Evolutionary conservation across 441 rosid genomes (phyloP).

Genomic region (Brassica hybrid): DNA sequence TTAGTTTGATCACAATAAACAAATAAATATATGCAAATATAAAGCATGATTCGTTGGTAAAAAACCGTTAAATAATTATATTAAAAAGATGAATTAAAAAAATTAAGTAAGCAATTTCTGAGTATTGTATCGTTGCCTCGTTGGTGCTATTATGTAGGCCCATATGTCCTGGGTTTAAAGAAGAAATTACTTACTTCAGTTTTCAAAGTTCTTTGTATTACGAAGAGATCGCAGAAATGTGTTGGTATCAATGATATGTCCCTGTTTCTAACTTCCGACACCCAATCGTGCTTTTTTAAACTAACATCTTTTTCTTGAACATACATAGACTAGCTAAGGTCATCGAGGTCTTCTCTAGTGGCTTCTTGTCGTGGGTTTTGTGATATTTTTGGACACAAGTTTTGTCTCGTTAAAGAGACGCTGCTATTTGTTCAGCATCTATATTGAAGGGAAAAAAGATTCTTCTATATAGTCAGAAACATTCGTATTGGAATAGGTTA

Average conservation of each 20-base stretch:
- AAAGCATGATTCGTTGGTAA: neutral
- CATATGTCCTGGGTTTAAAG: neutral
- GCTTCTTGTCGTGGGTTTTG: conserved; percentile 11
- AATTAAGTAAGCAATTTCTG: neutral
- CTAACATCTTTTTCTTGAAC: conserved; percentile 43
- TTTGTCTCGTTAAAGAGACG: neutral
- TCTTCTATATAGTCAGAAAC: too few relatives aligned
- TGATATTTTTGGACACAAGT: neutral
- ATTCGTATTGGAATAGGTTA: too few relatives aligned
- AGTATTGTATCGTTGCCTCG: neutral
- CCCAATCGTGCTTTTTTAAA: neutral
- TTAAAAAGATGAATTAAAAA: neutral
- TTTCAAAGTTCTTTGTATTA: neutral
- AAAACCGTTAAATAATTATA: neutral
- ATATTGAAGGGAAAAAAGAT: too few relatives aligned
- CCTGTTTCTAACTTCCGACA: neutral
- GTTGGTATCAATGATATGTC: conserved; percentile 5
- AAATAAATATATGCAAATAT: neutral
- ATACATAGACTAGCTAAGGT: conserved; percentile 69
- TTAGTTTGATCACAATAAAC: neutral
- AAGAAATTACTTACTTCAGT: neutral
- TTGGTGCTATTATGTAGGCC: neutral
- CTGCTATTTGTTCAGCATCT: neutral
- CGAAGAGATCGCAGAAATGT: neutral
- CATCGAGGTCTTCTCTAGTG: conserved; percentile 67